Conservation (phyloP, 2,329 filamentous ascomycete genomes). For the Fonsecaea erecta region DNA sequence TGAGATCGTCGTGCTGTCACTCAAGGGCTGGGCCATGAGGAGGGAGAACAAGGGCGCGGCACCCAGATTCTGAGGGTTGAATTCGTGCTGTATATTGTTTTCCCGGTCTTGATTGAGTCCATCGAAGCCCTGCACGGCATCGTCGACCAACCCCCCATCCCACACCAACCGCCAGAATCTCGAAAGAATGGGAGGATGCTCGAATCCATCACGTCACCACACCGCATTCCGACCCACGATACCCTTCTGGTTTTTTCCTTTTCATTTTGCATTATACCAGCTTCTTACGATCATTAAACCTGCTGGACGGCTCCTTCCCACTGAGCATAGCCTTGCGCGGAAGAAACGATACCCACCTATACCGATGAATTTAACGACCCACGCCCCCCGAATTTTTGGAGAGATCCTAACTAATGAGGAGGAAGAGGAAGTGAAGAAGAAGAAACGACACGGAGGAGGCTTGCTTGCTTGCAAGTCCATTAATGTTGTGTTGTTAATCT, state of each 20-base stretch:
- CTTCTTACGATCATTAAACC: neutral
- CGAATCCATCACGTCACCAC: neutral
- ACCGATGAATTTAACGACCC: slow-evolving; percentile 1
- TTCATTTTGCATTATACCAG: neutral
- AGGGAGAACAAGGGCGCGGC: slow-evolving; percentile 41
- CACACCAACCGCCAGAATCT: neutral
- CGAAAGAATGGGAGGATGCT: neutral
- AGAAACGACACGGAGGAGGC: neutral
- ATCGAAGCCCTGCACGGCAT: neutral
- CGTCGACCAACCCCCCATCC: neutral
- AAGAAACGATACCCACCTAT: slow-evolving; percentile 11
- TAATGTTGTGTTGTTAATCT: no score
- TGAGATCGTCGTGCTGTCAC: slow-evolving; percentile 73
- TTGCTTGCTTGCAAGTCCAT: no score
- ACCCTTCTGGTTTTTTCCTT: no score
- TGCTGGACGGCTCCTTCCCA: slow-evolving; percentile 7
- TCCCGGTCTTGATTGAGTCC: neutral
- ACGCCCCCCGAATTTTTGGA: neutral
- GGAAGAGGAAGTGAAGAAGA: neutral
- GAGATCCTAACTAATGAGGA: neutral
- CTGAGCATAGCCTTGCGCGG: neutral
- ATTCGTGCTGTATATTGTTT: neutral
- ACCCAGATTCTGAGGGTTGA: neutral
- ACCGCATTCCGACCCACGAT: no score
- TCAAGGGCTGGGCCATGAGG: slow-evolving; percentile 83